Evolutionary conservation across 2,329 filamentous ascomycete genomes (phyloP).

Genomic region (Fusarium sp.): DNA sequence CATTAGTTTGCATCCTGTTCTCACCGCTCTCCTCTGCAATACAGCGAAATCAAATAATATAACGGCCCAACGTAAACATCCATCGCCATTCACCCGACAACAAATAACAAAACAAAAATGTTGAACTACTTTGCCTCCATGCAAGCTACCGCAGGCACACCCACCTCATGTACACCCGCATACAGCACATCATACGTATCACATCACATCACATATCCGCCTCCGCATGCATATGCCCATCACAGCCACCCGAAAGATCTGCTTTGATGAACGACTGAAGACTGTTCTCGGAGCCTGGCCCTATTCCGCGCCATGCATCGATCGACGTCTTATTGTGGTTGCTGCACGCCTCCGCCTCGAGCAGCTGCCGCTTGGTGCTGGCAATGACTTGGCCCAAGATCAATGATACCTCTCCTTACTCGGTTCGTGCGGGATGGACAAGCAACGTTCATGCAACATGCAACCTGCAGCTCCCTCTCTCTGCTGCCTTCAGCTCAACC

Average conservation of each 20-base stretch:
- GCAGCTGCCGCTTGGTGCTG: constrained; percentile 6
- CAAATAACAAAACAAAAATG: constrained; percentile 21
- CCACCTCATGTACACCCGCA: constrained; percentile 30
- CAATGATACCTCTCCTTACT: constrained; percentile 3
- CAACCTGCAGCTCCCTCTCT: constrained; percentile 3
- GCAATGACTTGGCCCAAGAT: constrained; percentile 4
- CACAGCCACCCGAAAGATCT: constrained; percentile 44
- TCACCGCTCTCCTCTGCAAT: constrained; percentile 26
- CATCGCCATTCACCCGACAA: constrained; percentile 33
- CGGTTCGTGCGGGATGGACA: constrained; percentile 3
- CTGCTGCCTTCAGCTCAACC: constrained; percentile 16
- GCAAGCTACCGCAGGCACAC: constrained; percentile 39
- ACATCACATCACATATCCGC: constrained; percentile 40
- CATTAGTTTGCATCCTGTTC: constrained; percentile 21
- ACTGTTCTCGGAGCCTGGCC: constrained; percentile 20
- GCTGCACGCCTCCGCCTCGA: constrained; percentile 24
- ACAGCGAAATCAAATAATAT: constrained; percentile 15
- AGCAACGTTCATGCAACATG: constrained; percentile 24
- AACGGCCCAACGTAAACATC: constrained; percentile 24
- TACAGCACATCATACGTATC: constrained; percentile 38
- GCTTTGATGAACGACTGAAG: constrained; percentile 30
- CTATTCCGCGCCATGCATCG: constrained; percentile 33
- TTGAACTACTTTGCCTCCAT: constrained; percentile 11
- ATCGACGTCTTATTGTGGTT: constrained; percentile 42
- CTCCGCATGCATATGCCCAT: constrained; percentile 43